Base-by-base conservation (phyloP, 495 filamentous ascomycete species). In the Aspergillus ostianus region DNA sequence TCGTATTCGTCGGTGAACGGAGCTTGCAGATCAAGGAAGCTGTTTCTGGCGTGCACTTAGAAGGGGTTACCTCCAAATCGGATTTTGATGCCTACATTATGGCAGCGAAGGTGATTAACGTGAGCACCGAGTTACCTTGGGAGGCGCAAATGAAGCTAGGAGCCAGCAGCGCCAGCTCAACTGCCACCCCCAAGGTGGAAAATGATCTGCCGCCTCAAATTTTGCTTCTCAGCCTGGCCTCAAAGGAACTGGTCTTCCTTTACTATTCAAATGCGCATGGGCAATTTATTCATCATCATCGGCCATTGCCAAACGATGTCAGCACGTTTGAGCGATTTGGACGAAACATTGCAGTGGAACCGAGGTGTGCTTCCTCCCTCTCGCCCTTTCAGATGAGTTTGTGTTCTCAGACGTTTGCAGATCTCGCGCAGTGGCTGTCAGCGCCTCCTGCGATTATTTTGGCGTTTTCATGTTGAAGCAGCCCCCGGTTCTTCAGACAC, bases 1-100 rank as follows among this genome's bases (percentile, higher is more conserved):
- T 97, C 61, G 87, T 92, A n/a, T 92, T 97, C 61, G 82, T 98
- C 50, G 86, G 90, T 44, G 89, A 92, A 71, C 70, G 87, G 73
- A 67, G 64, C 15, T 47, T 80, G 47, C 84, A 90, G 52, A 84
- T 98, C 61, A 87, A 79, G 63, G 77, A 88, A 63, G 85, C 73
- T 73, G 89, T 65, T 70, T 73, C 47, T 58, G 74, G 60, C 76
- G 88, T 75, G 15, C 85, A 85, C 58, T 80, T 97, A 13, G 80
- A 85, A 50, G 85, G 91, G 59, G 80, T 96, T 23, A 73, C 81
- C 30, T 81, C 81, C 45, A 96, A 93, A 66, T 77, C 80, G 15
- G 87, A 96, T 67, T 92, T 97, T 65, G 84, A 84, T 50, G 84
- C 86, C 29, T 77, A 85, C 13, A 80, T 82, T 19, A 67, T 76